Evolutionary conservation across 2,329 filamentous ascomycete genomes (phyloP).

Genomic region (Gaeumannomyces tritici): DNA sequence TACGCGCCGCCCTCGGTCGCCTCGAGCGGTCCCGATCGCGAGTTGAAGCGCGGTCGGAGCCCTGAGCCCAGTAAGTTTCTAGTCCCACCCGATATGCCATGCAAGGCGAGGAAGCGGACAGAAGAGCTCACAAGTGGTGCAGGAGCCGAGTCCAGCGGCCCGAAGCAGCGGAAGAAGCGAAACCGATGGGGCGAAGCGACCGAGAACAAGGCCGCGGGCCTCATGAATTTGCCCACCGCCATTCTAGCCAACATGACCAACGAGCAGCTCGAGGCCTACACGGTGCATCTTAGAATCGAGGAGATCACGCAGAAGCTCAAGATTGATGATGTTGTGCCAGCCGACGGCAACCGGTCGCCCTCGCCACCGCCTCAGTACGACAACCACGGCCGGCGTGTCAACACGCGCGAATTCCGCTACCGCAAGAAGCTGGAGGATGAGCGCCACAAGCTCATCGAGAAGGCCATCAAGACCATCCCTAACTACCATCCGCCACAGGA

Average conservation of each 20-base stretch:
- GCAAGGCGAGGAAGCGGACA: constrained; percentile 40
- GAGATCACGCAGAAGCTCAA: constrained; percentile 99
- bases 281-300: constrained; percentile 91
- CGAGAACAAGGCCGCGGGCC: constrained; percentile 95
- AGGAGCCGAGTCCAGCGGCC: constrained; percentile 58
- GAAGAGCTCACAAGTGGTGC: constrained; percentile 8
- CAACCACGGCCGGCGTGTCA: constrained; percentile 98
- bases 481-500: constrained; percentile 99
- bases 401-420: constrained; percentile 97
- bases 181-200: constrained; percentile 97
- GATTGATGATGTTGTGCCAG: constrained; percentile 97
- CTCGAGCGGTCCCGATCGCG: constrained; percentile 28
- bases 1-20: neutral
- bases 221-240: constrained; percentile 94
- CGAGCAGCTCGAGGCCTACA: constrained; percentile 96
- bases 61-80: constrained; percentile 63
- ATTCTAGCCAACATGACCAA: constrained; percentile 97
- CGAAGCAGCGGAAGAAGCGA: constrained; percentile 90
- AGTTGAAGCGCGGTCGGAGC: constrained; percentile 82
- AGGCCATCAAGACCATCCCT: constrained; percentile 98
- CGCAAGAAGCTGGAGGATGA: constrained; percentile 97
- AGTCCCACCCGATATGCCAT: constrained; percentile 30
- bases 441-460: constrained; percentile 96
- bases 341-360: constrained; percentile 93
- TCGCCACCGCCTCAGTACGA: constrained; percentile 96